Evolutionary conservation across 2,329 filamentous ascomycete genomes (phyloP).

Genomic region (Penicillium brasilianum): DNA sequence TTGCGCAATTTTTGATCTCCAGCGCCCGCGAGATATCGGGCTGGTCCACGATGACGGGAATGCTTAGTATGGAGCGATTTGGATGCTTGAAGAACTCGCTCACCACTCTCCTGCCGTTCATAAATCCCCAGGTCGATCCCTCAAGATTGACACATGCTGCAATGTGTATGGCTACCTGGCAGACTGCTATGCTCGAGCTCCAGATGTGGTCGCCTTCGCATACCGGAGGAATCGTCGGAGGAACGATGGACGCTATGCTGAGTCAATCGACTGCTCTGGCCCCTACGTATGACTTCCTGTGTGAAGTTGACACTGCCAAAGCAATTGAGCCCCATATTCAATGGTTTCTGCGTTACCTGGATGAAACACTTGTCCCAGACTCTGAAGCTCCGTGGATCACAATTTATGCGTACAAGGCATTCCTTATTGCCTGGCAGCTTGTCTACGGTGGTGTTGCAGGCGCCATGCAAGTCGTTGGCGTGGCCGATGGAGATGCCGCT

Average conservation of each 20-base stretch:
- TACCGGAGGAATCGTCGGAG: conserved; percentile 46
- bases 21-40: conserved; percentile 51
- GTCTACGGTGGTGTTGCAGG: conserved; percentile 37
- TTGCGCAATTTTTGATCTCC: conserved; percentile 50
- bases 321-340: conserved; percentile 45
- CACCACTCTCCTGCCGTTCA: conserved; percentile 39
- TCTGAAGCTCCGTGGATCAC: conserved; percentile 48
- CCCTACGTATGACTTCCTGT: conserved; percentile 40
- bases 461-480: conserved; percentile 41
- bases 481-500: conserved; percentile 39
- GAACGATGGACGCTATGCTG: conserved; percentile 44
- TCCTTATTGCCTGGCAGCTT: conserved; percentile 50
- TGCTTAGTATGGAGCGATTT: conserved; percentile 48
- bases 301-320: conserved; percentile 33
- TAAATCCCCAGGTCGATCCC: conserved; percentile 21
- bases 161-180: conserved; percentile 46
- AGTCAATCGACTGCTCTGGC: conserved; percentile 40
- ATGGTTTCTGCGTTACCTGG: conserved; percentile 48
- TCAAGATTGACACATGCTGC: conserved; percentile 7
- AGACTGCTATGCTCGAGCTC: conserved; percentile 51
- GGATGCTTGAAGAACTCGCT: conserved; percentile 45
- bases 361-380: conserved; percentile 27
- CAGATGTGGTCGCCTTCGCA: conserved; percentile 51
- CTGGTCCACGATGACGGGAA: conserved; percentile 52
- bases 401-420: conserved; percentile 49